Conservation (phyloP, 257 asterid species). For the Penstemon davidsonii region DNA sequence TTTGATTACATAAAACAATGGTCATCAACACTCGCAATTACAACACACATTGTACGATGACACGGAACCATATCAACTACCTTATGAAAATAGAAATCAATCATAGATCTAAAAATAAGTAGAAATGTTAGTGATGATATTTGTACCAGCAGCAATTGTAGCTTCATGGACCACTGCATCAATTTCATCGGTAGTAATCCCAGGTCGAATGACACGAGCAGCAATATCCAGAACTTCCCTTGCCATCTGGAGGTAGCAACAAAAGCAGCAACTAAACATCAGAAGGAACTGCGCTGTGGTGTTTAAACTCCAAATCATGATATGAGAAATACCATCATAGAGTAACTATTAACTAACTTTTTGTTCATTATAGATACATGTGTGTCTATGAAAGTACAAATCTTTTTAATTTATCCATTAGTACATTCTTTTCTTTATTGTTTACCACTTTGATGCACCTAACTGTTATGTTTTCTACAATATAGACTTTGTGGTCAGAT, state of each 20-base stretch:
- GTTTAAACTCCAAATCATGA: no score
- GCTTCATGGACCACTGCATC: conserved; percentile 96
- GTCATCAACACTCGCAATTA: conserved; percentile 9
- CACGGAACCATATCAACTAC: not conserved
- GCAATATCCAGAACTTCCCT: conserved; percentile 98
- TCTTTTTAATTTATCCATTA: not conserved
- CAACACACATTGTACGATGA: not conserved
- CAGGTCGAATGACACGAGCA: conserved; percentile 88
- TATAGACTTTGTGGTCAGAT: no score
- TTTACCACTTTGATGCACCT: no score
- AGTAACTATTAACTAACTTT: no score
- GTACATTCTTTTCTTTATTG: no score
- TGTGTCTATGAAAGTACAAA: not conserved
- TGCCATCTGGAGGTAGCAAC: conserved; percentile 57
- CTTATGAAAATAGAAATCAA: not conserved
- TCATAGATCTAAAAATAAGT: not conserved
- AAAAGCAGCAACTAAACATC: not conserved
- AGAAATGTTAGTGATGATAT: no score
- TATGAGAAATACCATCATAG: no score
- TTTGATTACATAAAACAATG: conserved; percentile 13
- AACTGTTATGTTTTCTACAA: no score
- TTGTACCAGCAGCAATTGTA: conserved; percentile 82
- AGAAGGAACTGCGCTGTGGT: no score
- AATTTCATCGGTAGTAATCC: conserved; percentile 96
- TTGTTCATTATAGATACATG: no score